Evolutionary conservation across 208 protist genomes (phyloP).

Genomic region (Crithidia expoeki): DNA sequence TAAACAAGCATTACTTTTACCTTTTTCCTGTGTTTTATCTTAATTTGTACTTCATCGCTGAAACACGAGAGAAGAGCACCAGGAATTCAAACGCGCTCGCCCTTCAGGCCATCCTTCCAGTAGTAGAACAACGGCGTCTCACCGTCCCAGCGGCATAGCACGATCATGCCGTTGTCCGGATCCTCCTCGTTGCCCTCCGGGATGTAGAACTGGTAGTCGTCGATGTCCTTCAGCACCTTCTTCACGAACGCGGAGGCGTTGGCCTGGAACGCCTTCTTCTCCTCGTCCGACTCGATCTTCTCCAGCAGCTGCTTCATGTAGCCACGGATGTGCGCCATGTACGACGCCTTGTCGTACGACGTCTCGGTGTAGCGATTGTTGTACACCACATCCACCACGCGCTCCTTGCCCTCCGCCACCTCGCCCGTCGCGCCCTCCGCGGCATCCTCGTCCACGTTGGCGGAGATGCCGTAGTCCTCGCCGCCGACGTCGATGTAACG

Average conservation of each 20-base stretch:
- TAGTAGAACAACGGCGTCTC: constrained; percentile 90
- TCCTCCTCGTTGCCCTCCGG: constrained; percentile 91
- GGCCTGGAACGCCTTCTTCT: constrained; percentile 90
- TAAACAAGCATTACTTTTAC: not conserved
- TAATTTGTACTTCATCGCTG: constrained; percentile 4
- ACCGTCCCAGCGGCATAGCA: constrained; percentile 88
- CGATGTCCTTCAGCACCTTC: constrained; percentile 91
- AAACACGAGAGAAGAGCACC: constrained; percentile 6
- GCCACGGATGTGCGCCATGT: constrained; percentile 91
- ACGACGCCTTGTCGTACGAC: constrained; percentile 92
- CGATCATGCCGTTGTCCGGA: constrained; percentile 89
- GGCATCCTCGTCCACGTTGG: constrained; percentile 91
- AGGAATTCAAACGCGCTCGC: constrained; percentile 70
- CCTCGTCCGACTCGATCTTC: constrained; percentile 77
- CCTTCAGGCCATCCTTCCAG: constrained; percentile 92
- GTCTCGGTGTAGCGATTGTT: constrained; percentile 93
- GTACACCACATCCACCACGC: constrained; percentile 88
- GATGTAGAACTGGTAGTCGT: constrained; percentile 94
- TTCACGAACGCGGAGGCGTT: constrained; percentile 90
- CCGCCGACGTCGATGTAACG: constrained; percentile 86
- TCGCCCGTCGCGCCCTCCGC: constrained; percentile 85
- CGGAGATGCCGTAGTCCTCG: constrained; percentile 91
- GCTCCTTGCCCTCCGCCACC: constrained; percentile 78
- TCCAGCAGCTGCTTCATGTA: constrained; percentile 93
- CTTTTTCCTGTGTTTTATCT: constrained; percentile 13